Conservation (phyloP, 2,329 filamentous ascomycete species). For the Fusarium buharicum region DNA sequence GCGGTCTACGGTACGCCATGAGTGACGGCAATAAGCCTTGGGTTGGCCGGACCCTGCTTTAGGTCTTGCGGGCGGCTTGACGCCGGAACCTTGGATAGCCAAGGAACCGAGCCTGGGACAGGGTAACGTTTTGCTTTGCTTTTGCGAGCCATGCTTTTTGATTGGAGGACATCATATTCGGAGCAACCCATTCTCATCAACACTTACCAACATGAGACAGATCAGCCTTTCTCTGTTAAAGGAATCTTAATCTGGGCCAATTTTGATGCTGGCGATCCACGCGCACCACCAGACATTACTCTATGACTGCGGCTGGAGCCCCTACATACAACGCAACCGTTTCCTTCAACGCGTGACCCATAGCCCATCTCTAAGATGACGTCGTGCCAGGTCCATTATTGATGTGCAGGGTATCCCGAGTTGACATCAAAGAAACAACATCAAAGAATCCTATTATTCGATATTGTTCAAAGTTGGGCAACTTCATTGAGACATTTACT, state of each 20-base stretch:
- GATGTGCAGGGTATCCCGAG: not conserved
- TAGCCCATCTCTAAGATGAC: conserved; percentile 2
- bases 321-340: conserved; percentile 13
- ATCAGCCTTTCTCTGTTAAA: conserved; percentile 1
- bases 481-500: conserved; percentile 39
- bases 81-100: conserved; percentile 27
- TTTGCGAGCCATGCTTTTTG: conserved; percentile 28
- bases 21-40: conserved; percentile 28
- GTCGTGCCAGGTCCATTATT: not conserved
- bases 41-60: conserved; percentile 21
- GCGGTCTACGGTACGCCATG: conserved; percentile 24
- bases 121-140: conserved; percentile 27
- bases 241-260: conserved; percentile 4
- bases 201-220: conserved; percentile 7
- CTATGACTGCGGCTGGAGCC: conserved; percentile 6
- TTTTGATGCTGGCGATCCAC: conserved; percentile 15
- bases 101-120: conserved; percentile 27
- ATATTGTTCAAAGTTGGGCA: too few relatives aligned
- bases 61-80: conserved; percentile 30
- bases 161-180: conserved; percentile 30
- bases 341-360: conserved; percentile 12
- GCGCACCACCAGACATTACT: conserved; percentile 1
- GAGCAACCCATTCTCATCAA: conserved; percentile 32
- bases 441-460: not conserved
- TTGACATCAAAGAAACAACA: not conserved